Conservation (phyloP, 768 basidiomycete genomes). For the Pulveroboletus sp. region DNA sequence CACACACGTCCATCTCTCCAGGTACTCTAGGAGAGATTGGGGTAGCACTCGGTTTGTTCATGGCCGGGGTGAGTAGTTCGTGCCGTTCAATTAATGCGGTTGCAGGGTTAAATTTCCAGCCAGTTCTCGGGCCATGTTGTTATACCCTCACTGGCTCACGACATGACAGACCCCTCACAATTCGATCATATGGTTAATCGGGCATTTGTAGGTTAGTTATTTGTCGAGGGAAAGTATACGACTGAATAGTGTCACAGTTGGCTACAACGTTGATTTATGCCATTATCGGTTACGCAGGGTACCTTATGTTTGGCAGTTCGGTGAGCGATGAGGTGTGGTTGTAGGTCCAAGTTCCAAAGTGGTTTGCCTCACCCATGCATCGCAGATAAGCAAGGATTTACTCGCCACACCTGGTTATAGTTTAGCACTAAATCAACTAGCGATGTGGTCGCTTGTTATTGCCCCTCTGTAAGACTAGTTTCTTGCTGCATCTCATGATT, state of each 20-base stretch:
- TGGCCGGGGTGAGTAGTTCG: constrained; percentile 68
- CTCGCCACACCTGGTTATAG: constrained; percentile 71
- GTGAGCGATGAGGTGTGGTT: constrained; percentile 74
- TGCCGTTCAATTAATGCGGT: background rate
- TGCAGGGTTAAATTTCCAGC: background rate
- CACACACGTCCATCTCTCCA: constrained; percentile 58
- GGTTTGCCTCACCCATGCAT: background rate
- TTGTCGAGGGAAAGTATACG: background rate
- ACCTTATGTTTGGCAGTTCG: constrained; percentile 81
- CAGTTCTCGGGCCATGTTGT: constrained; percentile 91
- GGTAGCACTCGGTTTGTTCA: constrained; percentile 82
- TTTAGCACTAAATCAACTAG: constrained; percentile 60
- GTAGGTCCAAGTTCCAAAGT: background rate
- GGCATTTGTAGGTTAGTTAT: constrained; percentile 65
- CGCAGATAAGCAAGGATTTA: constrained; percentile 78
- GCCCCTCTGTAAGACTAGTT: constrained; percentile 55
- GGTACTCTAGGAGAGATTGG: constrained; percentile 56
- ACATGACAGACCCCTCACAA: constrained; percentile 79
- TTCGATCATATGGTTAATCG: constrained; percentile 81
- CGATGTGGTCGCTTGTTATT: constrained; percentile 84
- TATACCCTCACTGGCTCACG: constrained; percentile 82
- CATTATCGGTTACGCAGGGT: constrained; percentile 77
- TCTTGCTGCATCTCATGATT: background rate
- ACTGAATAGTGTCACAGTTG: constrained; percentile 33
- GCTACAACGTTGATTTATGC: constrained; percentile 59